Evolutionary conservation across 306 rosid species (phyloP), one percentile per base, ranked within the genome.

Genomic region (Lupinus albus): DNA sequence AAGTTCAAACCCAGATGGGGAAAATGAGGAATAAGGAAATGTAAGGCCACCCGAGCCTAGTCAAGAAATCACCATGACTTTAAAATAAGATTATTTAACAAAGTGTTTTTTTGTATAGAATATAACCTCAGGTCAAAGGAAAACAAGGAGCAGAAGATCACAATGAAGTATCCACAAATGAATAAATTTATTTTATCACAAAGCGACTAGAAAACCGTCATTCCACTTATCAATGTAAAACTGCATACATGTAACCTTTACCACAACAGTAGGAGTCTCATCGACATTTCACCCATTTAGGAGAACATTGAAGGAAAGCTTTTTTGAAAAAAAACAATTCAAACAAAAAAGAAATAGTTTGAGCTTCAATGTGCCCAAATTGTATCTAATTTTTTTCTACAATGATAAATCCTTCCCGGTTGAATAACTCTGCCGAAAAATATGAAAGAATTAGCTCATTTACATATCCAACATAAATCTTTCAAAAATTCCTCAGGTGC

Each of bases 381-480:
- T 17, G 30, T 15, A 64, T 64, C 36, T 74, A 61, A 18, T 15
- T 74, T 74, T 56, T 69, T 14, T 15, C 76, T 25, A 38, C 39
- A 70, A 42, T 28, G 12, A 48, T 2, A 11, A 14, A 51, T 65
- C 49, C 16, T 33, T 57, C 65, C 41, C 36, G 44, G 12, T 38
- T 57, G 65, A 74, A 57, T 48, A 14, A 51, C 35, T 20, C n/a
- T 58, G n/a, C 70, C 32, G 55, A 65, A 58, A 44, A 63, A 45
- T 21, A 47, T 10, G 64, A 28, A 15, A n/a, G 11, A 66, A 46
- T 13, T 51, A 9, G 0, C 67, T 64, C 72, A 45, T 71, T 44
- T 20, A 42, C 65, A 11, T 6, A 50, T 63, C 45, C 30, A 25
- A 42, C 12, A 33, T 0, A 25, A 82, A 12, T 42, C 42, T 50